Evolutionary conservation across 257 asterid species (phyloP).

Genomic region (Solanum lycopersicoides): DNA sequence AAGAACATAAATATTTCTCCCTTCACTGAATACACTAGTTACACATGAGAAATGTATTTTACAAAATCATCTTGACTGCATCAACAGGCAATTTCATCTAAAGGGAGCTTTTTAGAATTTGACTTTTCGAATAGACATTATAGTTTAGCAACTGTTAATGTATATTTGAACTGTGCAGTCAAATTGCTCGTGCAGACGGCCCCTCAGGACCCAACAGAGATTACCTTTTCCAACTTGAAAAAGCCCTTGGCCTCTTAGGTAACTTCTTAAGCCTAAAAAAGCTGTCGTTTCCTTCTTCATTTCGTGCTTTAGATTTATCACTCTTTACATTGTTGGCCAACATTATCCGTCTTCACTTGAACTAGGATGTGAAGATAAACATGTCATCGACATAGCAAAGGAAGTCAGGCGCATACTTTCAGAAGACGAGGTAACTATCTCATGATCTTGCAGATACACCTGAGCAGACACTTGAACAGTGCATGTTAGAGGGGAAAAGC

Average conservation of each 20-base stretch:
- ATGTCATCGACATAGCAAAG: conserved; percentile 58
- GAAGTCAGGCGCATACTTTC: conserved; percentile 66
- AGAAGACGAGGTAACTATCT: neutral
- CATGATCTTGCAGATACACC: neutral
- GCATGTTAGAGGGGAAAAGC: neutral
- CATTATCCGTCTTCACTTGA: neutral
- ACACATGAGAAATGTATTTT: neutral
- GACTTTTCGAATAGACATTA: neutral
- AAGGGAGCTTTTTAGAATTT: neutral
- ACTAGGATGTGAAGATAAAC: conserved; percentile 74
- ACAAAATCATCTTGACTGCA: neutral
- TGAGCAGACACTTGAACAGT: neutral
- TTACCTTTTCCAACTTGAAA: conserved; percentile 88
- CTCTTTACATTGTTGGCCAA: neutral
- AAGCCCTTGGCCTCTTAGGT: conserved; percentile 66
- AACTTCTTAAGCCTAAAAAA: neutral
- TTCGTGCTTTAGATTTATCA: neutral
- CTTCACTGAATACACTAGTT: neutral
- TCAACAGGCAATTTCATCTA: neutral
- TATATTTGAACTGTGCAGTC: conserved; percentile 36
- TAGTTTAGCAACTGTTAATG: neutral
- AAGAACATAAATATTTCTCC: neutral
- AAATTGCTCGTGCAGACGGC: conserved; percentile 78
- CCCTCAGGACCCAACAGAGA: conserved; percentile 97
- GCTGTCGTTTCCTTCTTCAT: neutral